Percentiles rank a stretch among this genome's conserved stretches.
These are phyloP conservation scores for Agapanthus africanus DNA, from an alignment of 106 monocot genomes.

Conservation along the genomic window DNA sequence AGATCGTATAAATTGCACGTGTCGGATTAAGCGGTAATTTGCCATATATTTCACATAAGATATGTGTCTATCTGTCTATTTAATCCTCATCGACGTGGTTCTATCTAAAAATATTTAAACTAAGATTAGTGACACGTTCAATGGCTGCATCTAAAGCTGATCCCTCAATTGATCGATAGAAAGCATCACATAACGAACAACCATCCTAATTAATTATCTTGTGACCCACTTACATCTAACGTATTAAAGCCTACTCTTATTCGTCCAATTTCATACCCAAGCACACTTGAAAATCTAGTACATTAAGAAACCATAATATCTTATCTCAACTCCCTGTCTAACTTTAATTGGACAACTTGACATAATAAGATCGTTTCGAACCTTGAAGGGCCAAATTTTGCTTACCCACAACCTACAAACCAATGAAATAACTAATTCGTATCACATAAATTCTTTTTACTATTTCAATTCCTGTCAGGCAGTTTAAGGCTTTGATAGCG, in stretches of 20 bases:
- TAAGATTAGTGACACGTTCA: too few species aligned
- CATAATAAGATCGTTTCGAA: constrained; percentile 1
- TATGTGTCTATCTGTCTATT: too few species aligned
- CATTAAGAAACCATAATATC: not conserved
- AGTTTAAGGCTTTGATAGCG: too few species aligned
- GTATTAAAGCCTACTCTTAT: not conserved
- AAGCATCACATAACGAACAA: constrained; percentile 14
- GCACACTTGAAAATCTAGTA: not conserved
- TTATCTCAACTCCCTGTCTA: constrained; percentile 2
- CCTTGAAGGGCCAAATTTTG: not conserved
- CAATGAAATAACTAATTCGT: not conserved
- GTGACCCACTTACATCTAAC: constrained; percentile 2
- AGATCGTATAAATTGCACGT: too few species aligned
- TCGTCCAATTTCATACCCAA: not conserved
- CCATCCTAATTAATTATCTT: constrained; percentile 1
- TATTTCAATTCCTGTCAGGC: too few species aligned
- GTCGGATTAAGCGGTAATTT: too few species aligned
- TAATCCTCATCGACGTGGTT: too few species aligned
- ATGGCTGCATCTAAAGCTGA: too few species aligned
- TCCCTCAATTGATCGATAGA: too few species aligned
- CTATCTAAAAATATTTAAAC: too few species aligned
- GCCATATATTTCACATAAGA: too few species aligned
- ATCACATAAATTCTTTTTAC: not conserved
- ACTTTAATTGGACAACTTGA: constrained; percentile 1
- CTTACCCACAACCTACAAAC: not conserved